These are phyloP conservation scores for Bimuria novae-zelandiae DNA, from an alignment of 2,329 filamentous ascomycete species.

Conservation along the genomic window DNA sequence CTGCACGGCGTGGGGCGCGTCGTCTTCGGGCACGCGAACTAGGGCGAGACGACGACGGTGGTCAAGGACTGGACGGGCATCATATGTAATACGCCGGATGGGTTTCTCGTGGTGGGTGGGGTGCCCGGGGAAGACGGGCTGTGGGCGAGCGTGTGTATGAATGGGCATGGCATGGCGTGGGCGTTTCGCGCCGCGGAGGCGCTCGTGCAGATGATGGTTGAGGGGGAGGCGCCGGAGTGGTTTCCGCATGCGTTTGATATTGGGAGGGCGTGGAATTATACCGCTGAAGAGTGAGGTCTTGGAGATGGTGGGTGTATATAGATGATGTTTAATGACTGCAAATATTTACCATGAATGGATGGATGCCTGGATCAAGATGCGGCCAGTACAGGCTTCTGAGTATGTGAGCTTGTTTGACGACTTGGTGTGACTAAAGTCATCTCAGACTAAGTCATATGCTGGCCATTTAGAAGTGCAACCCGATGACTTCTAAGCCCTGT, in stretches of 20 bases:
- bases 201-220: slow-evolving; percentile 12
- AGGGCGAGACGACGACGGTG: slow-evolving; percentile 1
- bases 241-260: slow-evolving; percentile 11
- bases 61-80: slow-evolving; percentile 6
- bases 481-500: too few relatives aligned
- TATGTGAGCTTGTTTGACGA: too few relatives aligned
- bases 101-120: slow-evolving; percentile 6
- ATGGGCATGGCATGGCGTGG: slow-evolving; percentile 10
- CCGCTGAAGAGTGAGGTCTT: not conserved
- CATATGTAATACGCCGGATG: slow-evolving; percentile 7
- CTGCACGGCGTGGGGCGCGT: slow-evolving; percentile 4
- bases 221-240: slow-evolving; percentile 9
- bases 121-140: slow-evolving; percentile 1
- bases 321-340: too few relatives aligned
- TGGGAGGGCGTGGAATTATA: slow-evolving; percentile 4
- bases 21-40: slow-evolving; percentile 7
- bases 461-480: too few relatives aligned
- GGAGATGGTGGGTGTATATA: too few relatives aligned
- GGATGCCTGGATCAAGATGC: too few relatives aligned
- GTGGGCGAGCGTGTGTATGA: slow-evolving; percentile 7
- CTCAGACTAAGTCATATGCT: too few relatives aligned
- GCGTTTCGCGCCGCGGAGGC: slow-evolving; percentile 12
- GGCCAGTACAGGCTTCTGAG: too few relatives aligned
- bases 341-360: too few relatives aligned
- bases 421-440: too few relatives aligned